These are phyloP conservation scores for Diaporthe sp. DNA, from an alignment of 2,329 filamentous ascomycete species.

Conservation along the genomic window DNA sequence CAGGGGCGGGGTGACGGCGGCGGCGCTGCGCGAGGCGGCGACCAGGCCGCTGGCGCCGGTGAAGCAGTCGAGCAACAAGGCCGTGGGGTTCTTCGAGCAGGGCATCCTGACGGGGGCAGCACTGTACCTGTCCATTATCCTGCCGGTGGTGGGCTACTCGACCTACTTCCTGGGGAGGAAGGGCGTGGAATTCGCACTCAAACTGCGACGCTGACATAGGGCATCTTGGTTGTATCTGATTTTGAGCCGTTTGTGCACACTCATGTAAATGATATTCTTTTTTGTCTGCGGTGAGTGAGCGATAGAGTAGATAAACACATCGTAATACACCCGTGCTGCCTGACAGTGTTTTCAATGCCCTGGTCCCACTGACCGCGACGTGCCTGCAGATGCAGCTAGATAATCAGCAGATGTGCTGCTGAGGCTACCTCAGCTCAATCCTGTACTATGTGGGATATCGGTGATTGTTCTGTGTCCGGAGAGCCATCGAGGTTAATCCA, in stretches of 20 bases:
- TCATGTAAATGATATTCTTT: background rate
- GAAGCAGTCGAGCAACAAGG: conserved; percentile 49
- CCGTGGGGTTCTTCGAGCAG: conserved; percentile 64
- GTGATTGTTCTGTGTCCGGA: background rate
- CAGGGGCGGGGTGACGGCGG: conserved; percentile 41
- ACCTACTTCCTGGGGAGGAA: conserved; percentile 42
- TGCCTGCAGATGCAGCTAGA: background rate
- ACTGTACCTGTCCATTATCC: conserved; percentile 44
- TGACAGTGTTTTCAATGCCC: background rate
- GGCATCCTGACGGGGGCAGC: conserved; percentile 57
- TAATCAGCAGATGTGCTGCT: no score
- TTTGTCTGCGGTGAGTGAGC: no score
- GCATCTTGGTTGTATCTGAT: background rate
- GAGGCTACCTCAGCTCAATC: background rate
- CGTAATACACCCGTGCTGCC: background rate
- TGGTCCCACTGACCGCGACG: background rate
- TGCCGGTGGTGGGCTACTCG: conserved; percentile 43
- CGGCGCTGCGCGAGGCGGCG: conserved; percentile 42
- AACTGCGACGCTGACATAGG: conserved; percentile 6
- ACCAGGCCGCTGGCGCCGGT: conserved; percentile 51
- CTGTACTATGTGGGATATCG: background rate
- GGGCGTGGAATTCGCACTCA: conserved; percentile 36
- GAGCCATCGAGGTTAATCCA: background rate
- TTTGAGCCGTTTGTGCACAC: background rate
- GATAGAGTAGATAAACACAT: background rate